phyloP scores from a whole-genome alignment of 2,329 filamentous ascomycete species.

The Colletotrichum tanaceti region DNA sequence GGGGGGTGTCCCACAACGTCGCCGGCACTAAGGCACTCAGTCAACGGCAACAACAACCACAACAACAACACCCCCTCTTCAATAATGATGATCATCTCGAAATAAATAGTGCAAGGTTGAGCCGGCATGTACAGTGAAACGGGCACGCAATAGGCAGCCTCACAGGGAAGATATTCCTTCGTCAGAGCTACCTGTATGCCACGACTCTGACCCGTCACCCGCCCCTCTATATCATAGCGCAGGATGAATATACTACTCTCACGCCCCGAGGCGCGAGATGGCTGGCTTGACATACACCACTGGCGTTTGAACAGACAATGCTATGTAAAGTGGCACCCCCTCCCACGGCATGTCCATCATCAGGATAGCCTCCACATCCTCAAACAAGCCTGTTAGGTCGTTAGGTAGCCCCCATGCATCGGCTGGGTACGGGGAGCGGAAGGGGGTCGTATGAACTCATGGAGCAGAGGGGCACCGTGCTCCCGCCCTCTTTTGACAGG shows the following conservation, averaged over 20 bases:
- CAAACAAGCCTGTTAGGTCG: background rate
- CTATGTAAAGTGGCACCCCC: constrained; percentile 5
- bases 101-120: no score
- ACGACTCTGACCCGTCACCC: background rate
- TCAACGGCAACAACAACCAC: background rate
- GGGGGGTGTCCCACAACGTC: no score
- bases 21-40: background rate
- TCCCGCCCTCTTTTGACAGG: constrained; percentile 1
- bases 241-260: constrained; percentile 11
- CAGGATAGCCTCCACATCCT: constrained; percentile 1
- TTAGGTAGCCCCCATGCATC: background rate
- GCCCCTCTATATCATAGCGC: constrained; percentile 8
- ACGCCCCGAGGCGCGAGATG: constrained; percentile 28
- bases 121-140: no score
- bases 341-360: background rate
- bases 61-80: no score
- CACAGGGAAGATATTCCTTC: background rate
- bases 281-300: constrained; percentile 2
- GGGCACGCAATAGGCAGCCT: no score
- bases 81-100: background rate
- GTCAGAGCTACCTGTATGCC: constrained; percentile 3
- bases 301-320: constrained; percentile 19
- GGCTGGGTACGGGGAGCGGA: constrained; percentile 33
- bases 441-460: constrained; percentile 3
- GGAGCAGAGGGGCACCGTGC: background rate